A percentile compares a stretch with the other conserved stretches of the same genome.
Conservation (phyloP, 495 filamentous ascomycete genomes). For the Tuber melanosporum region DNA sequence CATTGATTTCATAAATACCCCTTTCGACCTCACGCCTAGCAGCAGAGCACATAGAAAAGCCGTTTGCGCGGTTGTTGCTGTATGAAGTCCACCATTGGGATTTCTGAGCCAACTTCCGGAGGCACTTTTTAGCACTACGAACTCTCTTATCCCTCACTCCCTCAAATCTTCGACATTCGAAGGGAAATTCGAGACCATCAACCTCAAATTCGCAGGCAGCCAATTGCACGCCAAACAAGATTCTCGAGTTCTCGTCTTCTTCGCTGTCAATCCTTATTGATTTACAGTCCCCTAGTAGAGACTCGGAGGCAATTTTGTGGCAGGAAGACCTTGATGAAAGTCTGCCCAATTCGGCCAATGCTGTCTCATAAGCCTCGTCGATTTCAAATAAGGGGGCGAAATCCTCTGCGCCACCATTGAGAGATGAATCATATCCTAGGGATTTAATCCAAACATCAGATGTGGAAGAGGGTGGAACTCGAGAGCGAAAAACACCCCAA, state of each 20-base stretch:
- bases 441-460: not conserved
- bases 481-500: not conserved
- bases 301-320: conserved; percentile 31
- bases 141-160: conserved; percentile 16
- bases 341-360: conserved; percentile 23
- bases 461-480: not conserved
- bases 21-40: conserved; percentile 38
- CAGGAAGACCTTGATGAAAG: conserved; percentile 38
- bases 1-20: conserved; percentile 13
- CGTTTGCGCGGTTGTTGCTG: conserved; percentile 41
- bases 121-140: conserved; percentile 18
- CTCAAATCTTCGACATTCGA: conserved; percentile 25
- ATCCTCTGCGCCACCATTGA: not conserved
- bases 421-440: not conserved
- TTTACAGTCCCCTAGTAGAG: conserved; percentile 32
- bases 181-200: conserved; percentile 34
- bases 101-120: conserved; percentile 36
- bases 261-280: conserved; percentile 12
- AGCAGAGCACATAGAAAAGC: conserved; percentile 34
- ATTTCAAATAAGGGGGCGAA: conserved; percentile 16
- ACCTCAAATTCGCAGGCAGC: conserved; percentile 41
- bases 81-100: conserved; percentile 42
- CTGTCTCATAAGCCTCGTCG: conserved; percentile 27
- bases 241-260: conserved; percentile 23
- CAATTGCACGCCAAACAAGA: conserved; percentile 32